phyloP scores from a whole-genome alignment of 352 stramenopile species.

The Peronospora farinosa region DNA sequence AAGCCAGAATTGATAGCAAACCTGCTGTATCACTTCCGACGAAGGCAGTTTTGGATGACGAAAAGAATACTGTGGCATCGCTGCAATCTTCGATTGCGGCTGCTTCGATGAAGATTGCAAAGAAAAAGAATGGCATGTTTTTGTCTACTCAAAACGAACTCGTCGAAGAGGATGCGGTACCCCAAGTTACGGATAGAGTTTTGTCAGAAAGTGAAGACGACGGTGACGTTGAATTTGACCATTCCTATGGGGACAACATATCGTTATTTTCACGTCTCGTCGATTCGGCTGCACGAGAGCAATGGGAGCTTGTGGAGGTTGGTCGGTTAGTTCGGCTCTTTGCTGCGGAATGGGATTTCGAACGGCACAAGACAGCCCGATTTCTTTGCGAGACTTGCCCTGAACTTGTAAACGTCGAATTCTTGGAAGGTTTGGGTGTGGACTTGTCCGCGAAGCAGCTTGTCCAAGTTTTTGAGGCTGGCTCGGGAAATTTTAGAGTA shows the following conservation, averaged over 20 bases:
- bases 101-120: constrained; percentile 15
- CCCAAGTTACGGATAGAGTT: constrained; percentile 9
- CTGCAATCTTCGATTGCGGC: constrained; percentile 12
- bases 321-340: constrained; percentile 78
- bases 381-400: constrained; percentile 62
- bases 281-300: constrained; percentile 62
- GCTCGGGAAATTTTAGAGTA: constrained; percentile 48
- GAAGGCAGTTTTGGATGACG: neutral
- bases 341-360: constrained; percentile 45
- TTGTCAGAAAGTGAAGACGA: constrained; percentile 25
- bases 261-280: constrained; percentile 74
- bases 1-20: constrained; percentile 1
- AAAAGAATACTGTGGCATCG: neutral
- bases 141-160: constrained; percentile 16
- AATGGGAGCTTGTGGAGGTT: constrained; percentile 75
- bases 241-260: constrained; percentile 3
- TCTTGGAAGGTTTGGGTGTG: constrained; percentile 70
- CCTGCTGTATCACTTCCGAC: neutral
- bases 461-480: constrained; percentile 60
- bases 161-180: neutral
- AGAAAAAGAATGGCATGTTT: constrained; percentile 24
- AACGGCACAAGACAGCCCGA: constrained; percentile 46
- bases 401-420: constrained; percentile 82
- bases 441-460: constrained; percentile 48
- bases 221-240: constrained; percentile 8